Evolutionary conservation across 768 basidiomycete species (phyloP).

Genomic region (Kwoniella dendrophila): DNA sequence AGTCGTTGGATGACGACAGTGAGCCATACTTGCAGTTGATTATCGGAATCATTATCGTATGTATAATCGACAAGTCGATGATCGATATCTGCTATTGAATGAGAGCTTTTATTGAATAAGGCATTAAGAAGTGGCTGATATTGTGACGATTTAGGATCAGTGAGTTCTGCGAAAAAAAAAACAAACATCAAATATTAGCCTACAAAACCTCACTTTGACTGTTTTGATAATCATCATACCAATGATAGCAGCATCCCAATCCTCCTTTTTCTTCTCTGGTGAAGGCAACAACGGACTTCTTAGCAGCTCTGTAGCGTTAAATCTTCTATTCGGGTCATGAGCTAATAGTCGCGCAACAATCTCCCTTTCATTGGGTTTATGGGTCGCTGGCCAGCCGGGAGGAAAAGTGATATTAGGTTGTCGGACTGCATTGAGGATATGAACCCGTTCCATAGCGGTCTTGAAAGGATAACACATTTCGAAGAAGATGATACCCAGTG

Average conservation of each 20-base stretch:
- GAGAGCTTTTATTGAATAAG: constrained; percentile 69
- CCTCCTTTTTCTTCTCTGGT: constrained; percentile 79
- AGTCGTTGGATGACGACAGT: constrained; percentile 77
- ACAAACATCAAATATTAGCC: background rate
- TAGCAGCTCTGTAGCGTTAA: constrained; percentile 78
- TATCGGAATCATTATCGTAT: constrained; percentile 73
- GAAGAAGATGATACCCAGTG: constrained; percentile 92
- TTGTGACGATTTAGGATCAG: constrained; percentile 78
- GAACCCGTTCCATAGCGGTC: constrained; percentile 80
- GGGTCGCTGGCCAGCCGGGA: constrained; percentile 64
- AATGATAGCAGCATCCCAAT: constrained; percentile 72
- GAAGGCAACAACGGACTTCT: constrained; percentile 76
- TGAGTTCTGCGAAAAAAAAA: constrained; percentile 24
- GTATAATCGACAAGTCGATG: constrained; percentile 69
- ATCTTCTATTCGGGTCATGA: constrained; percentile 76
- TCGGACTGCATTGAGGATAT: constrained; percentile 76
- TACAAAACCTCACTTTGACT: constrained; percentile 49
- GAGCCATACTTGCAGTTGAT: constrained; percentile 69
- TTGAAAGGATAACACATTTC: constrained; percentile 86
- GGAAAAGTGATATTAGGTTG: constrained; percentile 77
- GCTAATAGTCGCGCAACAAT: constrained; percentile 78
- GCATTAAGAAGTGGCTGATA: constrained; percentile 75
- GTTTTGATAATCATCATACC: too few relatives aligned
- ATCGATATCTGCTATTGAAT: constrained; percentile 27
- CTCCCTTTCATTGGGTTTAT: constrained; percentile 65